Base-by-base conservation (phyloP, 78 protist genomes). In the Chrysochromulina parva region DNA sequence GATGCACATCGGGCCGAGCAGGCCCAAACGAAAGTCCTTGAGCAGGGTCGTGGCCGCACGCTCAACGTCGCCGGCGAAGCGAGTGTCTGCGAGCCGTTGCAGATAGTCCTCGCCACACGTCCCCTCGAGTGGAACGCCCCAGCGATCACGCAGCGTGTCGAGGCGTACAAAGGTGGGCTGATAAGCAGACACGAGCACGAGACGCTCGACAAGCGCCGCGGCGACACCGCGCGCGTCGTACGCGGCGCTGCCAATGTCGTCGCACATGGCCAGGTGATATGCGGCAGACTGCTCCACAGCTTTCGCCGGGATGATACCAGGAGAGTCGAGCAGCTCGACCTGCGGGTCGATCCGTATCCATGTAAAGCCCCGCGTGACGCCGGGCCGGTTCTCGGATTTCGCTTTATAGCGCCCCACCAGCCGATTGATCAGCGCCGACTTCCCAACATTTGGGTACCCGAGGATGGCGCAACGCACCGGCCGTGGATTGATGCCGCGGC, bases 171-270 rank as follows among this genome's bases (percentile, higher is more conserved):
- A 71, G 55, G 38, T 38, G 10, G 80, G 80, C 53, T 10, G 9
- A 7, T 19, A 3, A 6, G 9, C 71, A 4, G 16, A 13, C 28
- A 65, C 71, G 14, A 20, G 71, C 50, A 67, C 62, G 47, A 78
- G 62, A 10, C 2, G 22, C 13, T 50, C 87, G 24, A 54, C 0
- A 13, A 80, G 65, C 5, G 87, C 62, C 9, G 62, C 59, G 50
- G 87, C 60, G 52, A 80, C 87, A 3, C 5, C 38, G 14, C 10
- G 19, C 67, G 10, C 0, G 87, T 80, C 65, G 50, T 80, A 80
- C 50, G 67, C 65, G 13, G 87, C 87, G 60, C n/a, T 38, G 24
- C 87, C 87, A 50, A 80, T 80, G 87, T 80, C 87, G 48, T 80
- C 87, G 87, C 87, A 80, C 60, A 80, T 54, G 11, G 87, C 87